Evolutionary conservation across 2,329 filamentous ascomycete species (phyloP).

Genomic region (Epichloe sibirici): DNA sequence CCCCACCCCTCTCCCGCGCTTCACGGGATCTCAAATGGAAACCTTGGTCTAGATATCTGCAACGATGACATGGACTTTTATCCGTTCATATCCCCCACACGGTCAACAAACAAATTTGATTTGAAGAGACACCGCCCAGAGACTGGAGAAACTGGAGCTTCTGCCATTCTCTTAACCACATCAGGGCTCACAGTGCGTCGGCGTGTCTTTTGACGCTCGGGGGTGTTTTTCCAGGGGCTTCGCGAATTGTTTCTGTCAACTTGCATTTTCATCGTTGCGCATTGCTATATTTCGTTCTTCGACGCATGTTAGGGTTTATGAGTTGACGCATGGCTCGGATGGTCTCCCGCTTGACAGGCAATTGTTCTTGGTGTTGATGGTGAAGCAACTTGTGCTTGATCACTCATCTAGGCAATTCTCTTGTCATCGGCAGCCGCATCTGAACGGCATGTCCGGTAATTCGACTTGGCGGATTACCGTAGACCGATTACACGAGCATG

Average conservation of each 20-base stretch:
- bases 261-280: conserved; percentile 17
- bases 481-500: not conserved
- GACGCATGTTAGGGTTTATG: conserved; percentile 21
- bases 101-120: not conserved
- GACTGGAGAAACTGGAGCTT: not conserved
- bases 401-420: conserved; percentile 6
- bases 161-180: not conserved
- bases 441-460: conserved; percentile 30
- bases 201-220: not conserved
- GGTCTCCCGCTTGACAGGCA: conserved; percentile 11
- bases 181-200: not conserved
- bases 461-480: conserved; percentile 11
- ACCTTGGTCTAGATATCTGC: not conserved
- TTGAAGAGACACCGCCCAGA: not conserved
- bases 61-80: not conserved
- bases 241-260: conserved; percentile 11
- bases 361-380: conserved; percentile 5
- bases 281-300: conserved; percentile 32
- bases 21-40: conserved; percentile 6
- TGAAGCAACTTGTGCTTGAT: not conserved
- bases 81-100: not conserved
- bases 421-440: conserved; percentile 13
- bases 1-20: conserved; percentile 3
- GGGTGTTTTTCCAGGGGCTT: not conserved
- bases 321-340: conserved; percentile 29